Percentiles rank a stretch among this genome's conserved stretches.
Conservation (phyloP, 768 basidiomycete genomes). For the Rhodotorula taiwanensis region DNA sequence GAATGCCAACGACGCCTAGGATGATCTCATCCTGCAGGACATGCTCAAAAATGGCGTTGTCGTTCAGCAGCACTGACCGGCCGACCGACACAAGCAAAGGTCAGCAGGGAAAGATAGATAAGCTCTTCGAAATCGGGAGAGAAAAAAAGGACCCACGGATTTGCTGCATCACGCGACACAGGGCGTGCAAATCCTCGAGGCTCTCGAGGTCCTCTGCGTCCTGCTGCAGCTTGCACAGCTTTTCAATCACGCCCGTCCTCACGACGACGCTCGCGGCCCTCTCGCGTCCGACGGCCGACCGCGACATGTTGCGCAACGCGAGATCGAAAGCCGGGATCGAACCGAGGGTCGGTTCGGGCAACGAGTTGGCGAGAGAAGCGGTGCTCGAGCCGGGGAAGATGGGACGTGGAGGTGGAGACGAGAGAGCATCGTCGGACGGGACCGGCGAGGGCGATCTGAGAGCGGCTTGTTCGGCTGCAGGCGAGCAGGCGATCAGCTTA, state of each 20-base stretch:
- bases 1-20: slow-evolving; percentile 85
- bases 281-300: slow-evolving; percentile 27
- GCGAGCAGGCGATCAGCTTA: no score
- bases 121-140: no score
- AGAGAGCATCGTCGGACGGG: slow-evolving; percentile 13
- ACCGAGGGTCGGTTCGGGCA: slow-evolving; percentile 69
- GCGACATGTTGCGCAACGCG: slow-evolving; percentile 63
- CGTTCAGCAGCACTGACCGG: slow-evolving; percentile 80
- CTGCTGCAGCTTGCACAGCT: slow-evolving; percentile 72
- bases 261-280: slow-evolving; percentile 24
- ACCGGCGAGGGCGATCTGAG: slow-evolving; percentile 26
- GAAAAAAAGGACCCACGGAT: slow-evolving; percentile 59
- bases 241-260: slow-evolving; percentile 73
- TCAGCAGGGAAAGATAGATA: neutral
- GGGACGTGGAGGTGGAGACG: slow-evolving; percentile 14
- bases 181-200: slow-evolving; percentile 77
- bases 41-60: slow-evolving; percentile 88
- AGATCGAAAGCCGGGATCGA: slow-evolving; percentile 72
- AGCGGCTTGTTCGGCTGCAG: slow-evolving; percentile 18
- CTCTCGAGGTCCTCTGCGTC: slow-evolving; percentile 90
- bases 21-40: slow-evolving; percentile 89
- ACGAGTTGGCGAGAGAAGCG: slow-evolving; percentile 42
- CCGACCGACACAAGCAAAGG: neutral
- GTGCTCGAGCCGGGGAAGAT: neutral
- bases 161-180: slow-evolving; percentile 88